phyloP scores from a whole-genome alignment of 495 filamentous ascomycete species.

The Neurospora terricola region DNA sequence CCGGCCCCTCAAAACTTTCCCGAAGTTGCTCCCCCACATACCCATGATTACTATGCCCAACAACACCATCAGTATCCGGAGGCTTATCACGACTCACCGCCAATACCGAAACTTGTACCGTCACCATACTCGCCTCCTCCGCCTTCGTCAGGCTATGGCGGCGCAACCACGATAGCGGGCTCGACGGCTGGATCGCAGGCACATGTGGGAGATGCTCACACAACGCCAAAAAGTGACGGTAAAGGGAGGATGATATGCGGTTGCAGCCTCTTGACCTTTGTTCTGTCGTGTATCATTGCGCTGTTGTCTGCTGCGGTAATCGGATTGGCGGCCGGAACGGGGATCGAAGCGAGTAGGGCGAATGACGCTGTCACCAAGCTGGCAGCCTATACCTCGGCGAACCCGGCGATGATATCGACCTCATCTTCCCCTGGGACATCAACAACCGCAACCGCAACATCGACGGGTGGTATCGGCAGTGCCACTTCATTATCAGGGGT shows the following conservation, averaged over 20 bases:
- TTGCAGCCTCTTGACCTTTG: constrained; percentile 28
- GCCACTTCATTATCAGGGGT: constrained; percentile 8
- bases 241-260: constrained; percentile 20
- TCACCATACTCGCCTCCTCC: neutral
- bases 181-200: neutral
- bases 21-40: constrained; percentile 21
- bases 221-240: neutral
- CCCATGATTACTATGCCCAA: neutral
- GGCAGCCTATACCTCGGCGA: constrained; percentile 10
- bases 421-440: neutral
- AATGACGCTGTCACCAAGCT: constrained; percentile 25
- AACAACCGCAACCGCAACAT: constrained; percentile 11
- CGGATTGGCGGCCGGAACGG: constrained; percentile 33
- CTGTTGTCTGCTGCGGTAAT: constrained; percentile 32
- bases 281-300: constrained; percentile 31
- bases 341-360: constrained; percentile 29
- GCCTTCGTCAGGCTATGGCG: constrained; percentile 3
- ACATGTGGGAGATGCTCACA: neutral
- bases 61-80: constrained; percentile 1
- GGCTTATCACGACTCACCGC: neutral
- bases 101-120: neutral
- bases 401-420: neutral
- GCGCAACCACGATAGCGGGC: neutral
- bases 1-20: constrained; percentile 27
- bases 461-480: constrained; percentile 6